A percentile compares a stretch with the other conserved stretches of the same genome.
Evolutionary conservation across 2,329 filamentous ascomycete species (phyloP).

Genomic region (Dryadomyces sulphureus): DNA sequence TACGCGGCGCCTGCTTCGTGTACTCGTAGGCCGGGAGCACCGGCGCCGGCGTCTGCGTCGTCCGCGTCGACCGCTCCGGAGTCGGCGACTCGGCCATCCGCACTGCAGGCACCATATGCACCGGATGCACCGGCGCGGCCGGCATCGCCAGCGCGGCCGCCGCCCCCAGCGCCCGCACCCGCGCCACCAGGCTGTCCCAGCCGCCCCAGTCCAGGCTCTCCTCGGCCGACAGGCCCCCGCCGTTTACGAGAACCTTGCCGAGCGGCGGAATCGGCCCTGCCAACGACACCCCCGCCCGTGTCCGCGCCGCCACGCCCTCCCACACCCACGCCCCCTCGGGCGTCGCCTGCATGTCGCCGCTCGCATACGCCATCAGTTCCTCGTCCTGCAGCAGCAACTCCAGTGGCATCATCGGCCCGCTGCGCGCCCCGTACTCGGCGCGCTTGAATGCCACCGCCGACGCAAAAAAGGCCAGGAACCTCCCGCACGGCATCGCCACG

Average conservation of each 20-base stretch:
- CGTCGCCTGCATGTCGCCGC: conserved; percentile 73
- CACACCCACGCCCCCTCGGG: conserved; percentile 72
- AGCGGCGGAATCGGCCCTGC: not conserved
- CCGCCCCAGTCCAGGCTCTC: conserved; percentile 60
- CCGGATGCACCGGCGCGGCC: no score
- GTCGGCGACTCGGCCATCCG: no score
- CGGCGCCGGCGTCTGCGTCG: no score
- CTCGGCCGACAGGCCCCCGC: conserved; percentile 34
- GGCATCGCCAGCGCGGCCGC: conserved; percentile 8
- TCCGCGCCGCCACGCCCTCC: conserved; percentile 18
- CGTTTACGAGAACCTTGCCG: no score
- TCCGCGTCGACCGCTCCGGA: no score
- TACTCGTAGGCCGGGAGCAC: no score
- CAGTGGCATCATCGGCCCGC: conserved; percentile 13
- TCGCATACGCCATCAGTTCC: conserved; percentile 75
- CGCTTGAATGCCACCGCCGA: conserved; percentile 45
- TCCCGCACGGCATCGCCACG: conserved; percentile 48
- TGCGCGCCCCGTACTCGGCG: conserved; percentile 18
- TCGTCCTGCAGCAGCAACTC: conserved; percentile 48
- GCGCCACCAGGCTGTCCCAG: conserved; percentile 60
- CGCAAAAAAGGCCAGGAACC: conserved; percentile 70
- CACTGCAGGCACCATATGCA: no score
- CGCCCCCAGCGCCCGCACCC: conserved; percentile 34
- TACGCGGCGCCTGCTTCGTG: no score
- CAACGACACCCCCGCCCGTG: not conserved